These are phyloP conservation scores for Aurinia saxatilis DNA, from an alignment of 345 rosid species.

Conservation along the genomic window DNA sequence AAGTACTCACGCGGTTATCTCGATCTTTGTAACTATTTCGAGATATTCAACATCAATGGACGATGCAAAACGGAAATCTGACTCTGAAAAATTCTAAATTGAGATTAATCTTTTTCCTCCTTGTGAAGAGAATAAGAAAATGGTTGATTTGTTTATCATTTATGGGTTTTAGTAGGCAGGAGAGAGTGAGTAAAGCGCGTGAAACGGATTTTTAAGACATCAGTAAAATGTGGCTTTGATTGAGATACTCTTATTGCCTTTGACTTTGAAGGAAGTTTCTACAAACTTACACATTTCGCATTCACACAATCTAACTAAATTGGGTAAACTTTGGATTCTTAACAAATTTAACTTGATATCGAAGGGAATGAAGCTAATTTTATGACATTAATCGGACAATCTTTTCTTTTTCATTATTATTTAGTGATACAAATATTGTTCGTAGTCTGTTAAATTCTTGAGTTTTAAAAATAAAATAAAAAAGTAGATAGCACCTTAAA, in stretches of 20 bases:
- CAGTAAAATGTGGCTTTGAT: slow-evolving; percentile 29
- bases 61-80: background rate
- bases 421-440: too few relatives aligned
- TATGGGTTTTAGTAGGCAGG: background rate
- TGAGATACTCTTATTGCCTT: slow-evolving; percentile 6
- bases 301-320: background rate
- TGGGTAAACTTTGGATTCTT: background rate
- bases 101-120: background rate
- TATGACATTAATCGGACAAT: too few relatives aligned
- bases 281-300: too few relatives aligned
- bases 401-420: too few relatives aligned
- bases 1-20: slow-evolving; percentile 22
- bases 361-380: too few relatives aligned
- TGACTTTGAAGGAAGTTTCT: background rate
- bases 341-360: too few relatives aligned
- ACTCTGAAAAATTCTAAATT: background rate
- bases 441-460: too few relatives aligned
- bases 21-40: background rate
- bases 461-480: too few relatives aligned
- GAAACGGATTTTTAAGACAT: background rate
- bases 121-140: background rate
- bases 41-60: background rate
- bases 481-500: too few relatives aligned
- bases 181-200: slow-evolving; percentile 13
- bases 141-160: slow-evolving; percentile 5